Conservation (phyloP, 2,329 filamentous ascomycete genomes). For the Pseudocercospora eumusae region DNA sequence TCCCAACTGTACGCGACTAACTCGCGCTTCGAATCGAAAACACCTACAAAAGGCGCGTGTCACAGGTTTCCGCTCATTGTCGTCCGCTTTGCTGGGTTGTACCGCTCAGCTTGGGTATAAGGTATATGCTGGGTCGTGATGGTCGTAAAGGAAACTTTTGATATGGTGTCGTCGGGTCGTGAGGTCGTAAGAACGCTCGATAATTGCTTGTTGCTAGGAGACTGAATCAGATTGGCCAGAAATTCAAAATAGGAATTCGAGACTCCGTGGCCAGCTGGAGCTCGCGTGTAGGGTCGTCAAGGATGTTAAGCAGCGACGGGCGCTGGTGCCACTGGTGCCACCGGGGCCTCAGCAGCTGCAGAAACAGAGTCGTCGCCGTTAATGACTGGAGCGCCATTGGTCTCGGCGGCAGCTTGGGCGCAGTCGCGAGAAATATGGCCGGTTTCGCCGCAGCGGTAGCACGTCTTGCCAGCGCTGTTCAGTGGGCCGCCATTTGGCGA, state of each 20-base stretch:
- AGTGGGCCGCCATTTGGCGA: constrained; percentile 93
- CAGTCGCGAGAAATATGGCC: constrained; percentile 97
- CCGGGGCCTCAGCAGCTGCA: constrained; percentile 43
- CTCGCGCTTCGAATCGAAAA: constrained; percentile 18
- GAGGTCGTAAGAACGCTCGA: constrained; percentile 36
- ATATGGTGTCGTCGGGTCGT: constrained; percentile 31
- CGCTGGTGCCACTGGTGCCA: constrained; percentile 45
- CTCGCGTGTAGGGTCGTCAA: constrained; percentile 8
- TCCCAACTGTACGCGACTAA: constrained; percentile 13
- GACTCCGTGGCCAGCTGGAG: constrained; percentile 27
- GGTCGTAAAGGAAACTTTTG: constrained; percentile 36
- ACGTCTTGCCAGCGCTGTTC: constrained; percentile 90
- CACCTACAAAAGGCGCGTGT: constrained; percentile 30
- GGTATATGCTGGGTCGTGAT: constrained; percentile 36
- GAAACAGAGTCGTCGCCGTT: constrained; percentile 38
- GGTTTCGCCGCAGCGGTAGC: constrained; percentile 94
- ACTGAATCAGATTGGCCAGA: constrained; percentile 27
- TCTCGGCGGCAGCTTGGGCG: constrained; percentile 60
- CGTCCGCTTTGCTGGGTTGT: constrained; percentile 20
- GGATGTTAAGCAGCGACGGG: constrained; percentile 48
- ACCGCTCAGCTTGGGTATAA: constrained; percentile 31
- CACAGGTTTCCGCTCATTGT: constrained; percentile 29
- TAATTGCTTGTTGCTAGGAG: constrained; percentile 24
- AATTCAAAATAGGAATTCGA: constrained; percentile 13
- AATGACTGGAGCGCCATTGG: constrained; percentile 36